Evolutionary conservation across 495 filamentous ascomycete genomes (phyloP).

Genomic region (Tuber aestivum): DNA sequence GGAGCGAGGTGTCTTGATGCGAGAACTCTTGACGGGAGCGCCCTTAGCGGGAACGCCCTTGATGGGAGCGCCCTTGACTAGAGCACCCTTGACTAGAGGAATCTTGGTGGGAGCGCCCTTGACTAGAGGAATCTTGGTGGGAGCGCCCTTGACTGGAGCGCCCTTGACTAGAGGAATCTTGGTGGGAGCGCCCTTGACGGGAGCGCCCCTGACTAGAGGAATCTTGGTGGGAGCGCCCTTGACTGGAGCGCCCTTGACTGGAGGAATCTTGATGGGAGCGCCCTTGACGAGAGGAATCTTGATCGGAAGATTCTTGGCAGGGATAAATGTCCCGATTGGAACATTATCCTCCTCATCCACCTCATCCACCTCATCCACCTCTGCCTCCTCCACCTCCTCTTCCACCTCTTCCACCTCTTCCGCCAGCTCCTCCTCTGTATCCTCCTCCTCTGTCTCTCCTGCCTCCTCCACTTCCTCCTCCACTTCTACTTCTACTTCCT

Average conservation of each 20-base stretch:
- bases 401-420: background rate
- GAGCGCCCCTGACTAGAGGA: no score
- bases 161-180: background rate
- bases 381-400: background rate
- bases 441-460: slow-evolving; percentile 1
- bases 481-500: no score
- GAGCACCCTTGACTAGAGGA: no score
- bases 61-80: no score
- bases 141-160: no score
- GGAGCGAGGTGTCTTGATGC: no score
- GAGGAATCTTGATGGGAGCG: background rate
- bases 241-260: background rate
- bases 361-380: slow-evolving; percentile 3
- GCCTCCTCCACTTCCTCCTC: no score
- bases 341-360: background rate
- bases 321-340: background rate
- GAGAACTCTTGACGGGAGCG: no score
- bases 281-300: background rate
- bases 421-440: background rate
- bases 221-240: background rate
- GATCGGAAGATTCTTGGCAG: background rate
- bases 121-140: no score
- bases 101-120: no score
- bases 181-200: no score
- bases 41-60: no score